Evolutionary conservation across 169 alveolate genomes (phyloP).

Genomic region (Eimeria necatrix): DNA sequence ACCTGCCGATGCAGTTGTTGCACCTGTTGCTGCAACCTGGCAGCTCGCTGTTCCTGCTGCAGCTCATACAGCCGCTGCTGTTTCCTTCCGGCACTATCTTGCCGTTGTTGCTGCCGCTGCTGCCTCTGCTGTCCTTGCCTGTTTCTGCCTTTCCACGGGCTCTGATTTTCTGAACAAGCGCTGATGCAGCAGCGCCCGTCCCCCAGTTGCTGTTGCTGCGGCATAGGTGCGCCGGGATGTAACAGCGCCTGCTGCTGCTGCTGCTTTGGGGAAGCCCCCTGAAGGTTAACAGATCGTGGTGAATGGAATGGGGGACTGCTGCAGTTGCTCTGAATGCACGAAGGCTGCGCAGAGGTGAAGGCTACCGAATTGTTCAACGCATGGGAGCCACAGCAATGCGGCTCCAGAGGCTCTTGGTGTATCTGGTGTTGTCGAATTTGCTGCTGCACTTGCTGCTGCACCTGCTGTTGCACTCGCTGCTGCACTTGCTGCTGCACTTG

Average conservation of each 20-base stretch:
- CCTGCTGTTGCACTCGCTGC: background rate
- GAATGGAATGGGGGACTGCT: slow-evolving; percentile 2
- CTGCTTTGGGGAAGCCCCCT: slow-evolving; percentile 97
- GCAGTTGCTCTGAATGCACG: background rate
- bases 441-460: background rate
- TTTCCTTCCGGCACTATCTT: background rate
- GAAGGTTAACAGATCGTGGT: slow-evolving; percentile 84
- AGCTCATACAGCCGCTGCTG: slow-evolving; percentile 14
- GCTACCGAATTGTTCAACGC: background rate
- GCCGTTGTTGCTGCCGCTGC: slow-evolving; percentile 55
- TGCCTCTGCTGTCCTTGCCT: slow-evolving; percentile 33
- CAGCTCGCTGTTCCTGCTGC: slow-evolving; percentile 53
- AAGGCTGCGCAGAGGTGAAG: slow-evolving; percentile 1
- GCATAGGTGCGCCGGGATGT: background rate
- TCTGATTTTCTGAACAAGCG: background rate
- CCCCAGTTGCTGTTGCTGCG: background rate
- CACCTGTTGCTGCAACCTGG: slow-evolving; percentile 56
- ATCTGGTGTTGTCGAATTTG: background rate
- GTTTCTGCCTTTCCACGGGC: slow-evolving; percentile 10
- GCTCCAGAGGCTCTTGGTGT: background rate
- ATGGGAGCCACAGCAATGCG: background rate
- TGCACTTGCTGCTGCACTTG: background rate
- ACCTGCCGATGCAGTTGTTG: slow-evolving; percentile 63
- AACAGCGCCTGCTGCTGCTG: slow-evolving; percentile 15
- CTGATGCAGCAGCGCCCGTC: background rate